phyloP scores from a whole-genome alignment of 139 green algal species.

The Chlorella sp. region DNA sequence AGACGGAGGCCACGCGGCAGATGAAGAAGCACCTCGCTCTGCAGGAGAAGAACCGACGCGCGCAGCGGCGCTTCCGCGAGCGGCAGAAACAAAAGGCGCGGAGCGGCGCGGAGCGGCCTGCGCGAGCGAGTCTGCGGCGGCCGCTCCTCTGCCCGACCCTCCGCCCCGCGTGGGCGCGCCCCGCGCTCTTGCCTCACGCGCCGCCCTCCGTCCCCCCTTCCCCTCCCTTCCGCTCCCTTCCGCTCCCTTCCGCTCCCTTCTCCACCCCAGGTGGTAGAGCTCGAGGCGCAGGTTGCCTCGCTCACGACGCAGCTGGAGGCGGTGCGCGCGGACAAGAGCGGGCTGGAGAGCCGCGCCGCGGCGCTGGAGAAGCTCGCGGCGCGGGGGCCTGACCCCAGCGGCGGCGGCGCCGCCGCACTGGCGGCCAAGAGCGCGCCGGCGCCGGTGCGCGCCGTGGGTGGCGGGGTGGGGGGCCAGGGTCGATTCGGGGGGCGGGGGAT shows the following conservation, averaged over 20 bases:
- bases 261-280: constrained; percentile 30
- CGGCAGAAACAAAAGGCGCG: constrained; percentile 54
- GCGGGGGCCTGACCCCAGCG: too few species aligned
- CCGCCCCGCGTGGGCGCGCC: not conserved
- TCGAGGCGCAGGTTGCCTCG: constrained; percentile 38
- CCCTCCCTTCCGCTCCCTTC: too few species aligned
- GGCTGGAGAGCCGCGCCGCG: constrained; percentile 18
- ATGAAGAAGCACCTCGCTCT: constrained; percentile 38
- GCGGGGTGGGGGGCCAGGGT: too few species aligned
- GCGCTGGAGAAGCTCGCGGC: constrained; percentile 23
- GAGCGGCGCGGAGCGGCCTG: not conserved
- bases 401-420: too few species aligned
- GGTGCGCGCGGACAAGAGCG: constrained; percentile 12
- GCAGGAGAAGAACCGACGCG: constrained; percentile 73
- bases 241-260: too few species aligned
- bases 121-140: not conserved
- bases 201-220: too few species aligned
- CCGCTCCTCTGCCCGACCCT: not conserved
- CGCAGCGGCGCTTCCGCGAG: constrained; percentile 70
- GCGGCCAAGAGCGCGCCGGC: too few species aligned
- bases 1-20: constrained; percentile 13
- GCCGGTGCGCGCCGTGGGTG: too few species aligned
- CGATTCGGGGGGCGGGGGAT: too few species aligned
- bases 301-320: constrained; percentile 26
- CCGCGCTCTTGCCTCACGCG: not conserved